Percentiles rank a stretch among this genome's conserved stretches.
These are phyloP conservation scores for Mrakia blollopis DNA, from an alignment of 768 basidiomycete species.

Conservation along the genomic window DNA sequence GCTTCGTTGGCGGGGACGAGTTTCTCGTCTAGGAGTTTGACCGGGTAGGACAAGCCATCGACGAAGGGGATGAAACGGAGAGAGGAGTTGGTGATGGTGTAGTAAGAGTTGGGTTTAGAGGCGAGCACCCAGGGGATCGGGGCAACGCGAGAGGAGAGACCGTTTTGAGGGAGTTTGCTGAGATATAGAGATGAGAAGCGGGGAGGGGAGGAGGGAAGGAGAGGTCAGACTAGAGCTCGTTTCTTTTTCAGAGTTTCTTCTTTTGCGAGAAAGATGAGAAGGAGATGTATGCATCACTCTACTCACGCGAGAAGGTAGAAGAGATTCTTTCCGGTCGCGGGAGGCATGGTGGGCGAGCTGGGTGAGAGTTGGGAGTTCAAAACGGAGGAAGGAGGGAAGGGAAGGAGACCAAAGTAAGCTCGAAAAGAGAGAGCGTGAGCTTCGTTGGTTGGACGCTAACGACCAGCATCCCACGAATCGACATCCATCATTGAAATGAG, in stretches of 20 bases:
- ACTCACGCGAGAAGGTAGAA: conserved; percentile 27
- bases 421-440: not conserved
- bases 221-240: not conserved
- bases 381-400: not conserved
- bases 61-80: conserved; percentile 8
- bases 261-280: not conserved
- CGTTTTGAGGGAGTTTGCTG: conserved; percentile 31
- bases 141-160: conserved; percentile 25
- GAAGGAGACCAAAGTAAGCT: too few species aligned
- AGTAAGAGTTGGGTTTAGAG: conserved; percentile 19
- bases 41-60: conserved; percentile 3
- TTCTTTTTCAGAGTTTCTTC: not conserved
- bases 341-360: not conserved
- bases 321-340: conserved; percentile 14
- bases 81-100: conserved; percentile 24
- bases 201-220: not conserved
- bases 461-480: not conserved
- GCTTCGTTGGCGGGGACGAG: conserved; percentile 23
- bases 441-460: not conserved
- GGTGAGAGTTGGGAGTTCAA: not conserved
- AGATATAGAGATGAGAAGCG: too few species aligned
- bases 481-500: not conserved
- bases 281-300: not conserved
- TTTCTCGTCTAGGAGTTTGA: conserved; percentile 3
- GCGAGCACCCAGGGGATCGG: conserved; percentile 28